Base-by-base conservation (phyloP, 2,329 filamentous ascomycete species). In the Colletotrichum tamarilloi region DNA sequence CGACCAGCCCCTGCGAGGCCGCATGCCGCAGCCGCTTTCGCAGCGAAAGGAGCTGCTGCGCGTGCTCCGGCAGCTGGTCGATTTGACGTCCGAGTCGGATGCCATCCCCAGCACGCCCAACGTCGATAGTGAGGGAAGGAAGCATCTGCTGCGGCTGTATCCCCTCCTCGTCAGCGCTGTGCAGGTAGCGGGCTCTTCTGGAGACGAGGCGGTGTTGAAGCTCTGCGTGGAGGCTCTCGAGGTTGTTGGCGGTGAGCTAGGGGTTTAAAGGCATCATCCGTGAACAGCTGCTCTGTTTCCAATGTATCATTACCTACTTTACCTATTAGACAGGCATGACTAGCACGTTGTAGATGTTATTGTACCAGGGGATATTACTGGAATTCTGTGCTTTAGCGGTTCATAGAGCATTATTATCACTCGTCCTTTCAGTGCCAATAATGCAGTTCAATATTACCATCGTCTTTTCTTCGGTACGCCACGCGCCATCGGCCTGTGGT, bases 1-100 rank as follows among this genome's bases (percentile, higher is more conserved):
- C 4, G 97, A 99, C 81, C 96, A 98, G 79, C 95, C 96, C 1
- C 86, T 99, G 24, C 89, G 97, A 16, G 95, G 97, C 0, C 89
- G 92, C 62, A 97, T 97, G 91, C 97, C 97, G 5, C 94, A 97
- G 80, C 96, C 96, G 0, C 86, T 94, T 5, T 92, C 91, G 9
- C 94, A 98, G 79, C 89, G 94, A 56, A 92, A 90, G 74, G 97
- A 98, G 80, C 84, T 99, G 12, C 80, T 93, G 5, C 93, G 94
- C 78, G 87, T 95, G 28, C 85, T 98, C 22, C 83, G 85, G 62
- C 86, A 90, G 58, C 85, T 98, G 42, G 89, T 93, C 1, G 86
- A 87, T 22, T 84, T 98, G 72, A 86, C 88, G 67, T 93, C 92
- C 67, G 92, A 95, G 76, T 89, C 91, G 0, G 88, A 89, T 4